Percentiles rank a stretch among this genome's conserved stretches.
phyloP scores from a whole-genome alignment of 345 rosid genomes.

The Toxicodendron radicans region DNA sequence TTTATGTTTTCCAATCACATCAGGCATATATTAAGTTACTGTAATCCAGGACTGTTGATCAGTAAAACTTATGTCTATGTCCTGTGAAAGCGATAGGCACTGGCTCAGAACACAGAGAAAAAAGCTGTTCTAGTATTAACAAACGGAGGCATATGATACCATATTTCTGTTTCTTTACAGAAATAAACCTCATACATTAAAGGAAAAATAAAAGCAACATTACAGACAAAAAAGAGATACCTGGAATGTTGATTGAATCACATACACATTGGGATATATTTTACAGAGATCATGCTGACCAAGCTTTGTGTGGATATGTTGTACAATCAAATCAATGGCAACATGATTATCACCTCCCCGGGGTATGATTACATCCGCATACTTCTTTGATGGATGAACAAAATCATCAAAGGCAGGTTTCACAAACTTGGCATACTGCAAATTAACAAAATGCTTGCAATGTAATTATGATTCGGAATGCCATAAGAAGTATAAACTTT shows the following conservation, averaged over 20 bases:
- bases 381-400: constrained; percentile 91
- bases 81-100: background rate
- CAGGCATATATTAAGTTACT: background rate
- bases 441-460: constrained; percentile 24
- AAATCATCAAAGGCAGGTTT: constrained; percentile 99
- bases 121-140: background rate
- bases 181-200: constrained; percentile 6
- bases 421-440: constrained; percentile 95
- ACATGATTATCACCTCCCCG: constrained; percentile 97
- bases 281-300: constrained; percentile 95
- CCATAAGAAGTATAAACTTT: constrained; percentile 13
- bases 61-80: constrained; percentile 3
- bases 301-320: constrained; percentile 92
- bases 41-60: background rate
- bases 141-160: background rate
- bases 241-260: constrained; percentile 93
- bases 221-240: constrained; percentile 28
- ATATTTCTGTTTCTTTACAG: constrained; percentile 2
- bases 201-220: background rate
- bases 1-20: background rate
- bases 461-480: background rate
- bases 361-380: constrained; percentile 93
- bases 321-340: constrained; percentile 93
- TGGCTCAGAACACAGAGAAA: constrained; percentile 1
- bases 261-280: constrained; percentile 76